phyloP scores from a whole-genome alignment of 2,329 filamentous ascomycete genomes.

The Alternaria angustiovoidea region DNA sequence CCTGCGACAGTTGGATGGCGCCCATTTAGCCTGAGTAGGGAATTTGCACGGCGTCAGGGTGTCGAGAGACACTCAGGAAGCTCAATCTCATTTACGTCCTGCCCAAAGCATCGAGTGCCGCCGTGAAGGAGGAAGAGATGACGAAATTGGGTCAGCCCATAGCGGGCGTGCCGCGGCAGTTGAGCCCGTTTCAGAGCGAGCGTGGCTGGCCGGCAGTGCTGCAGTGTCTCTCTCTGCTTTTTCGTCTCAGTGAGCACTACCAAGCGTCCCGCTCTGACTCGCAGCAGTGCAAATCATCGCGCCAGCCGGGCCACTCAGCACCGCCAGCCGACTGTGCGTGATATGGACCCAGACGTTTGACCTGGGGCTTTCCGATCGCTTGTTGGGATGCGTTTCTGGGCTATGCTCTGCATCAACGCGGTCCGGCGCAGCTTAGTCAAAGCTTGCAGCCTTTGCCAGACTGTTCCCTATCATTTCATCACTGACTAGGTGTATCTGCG shows the following conservation, averaged over 20 bases:
- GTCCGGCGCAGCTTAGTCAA: conserved; percentile 37
- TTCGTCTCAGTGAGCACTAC: conserved; percentile 18
- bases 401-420: conserved; percentile 12
- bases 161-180: conserved; percentile 35
- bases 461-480: conserved; percentile 39
- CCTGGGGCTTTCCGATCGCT: conserved; percentile 36
- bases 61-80: conserved; percentile 19
- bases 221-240: conserved; percentile 24
- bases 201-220: conserved; percentile 35
- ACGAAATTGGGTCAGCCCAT: conserved; percentile 24
- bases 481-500: conserved; percentile 26
- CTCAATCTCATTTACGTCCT: conserved; percentile 29
- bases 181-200: conserved; percentile 41
- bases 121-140: conserved; percentile 38
- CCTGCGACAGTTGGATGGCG: conserved; percentile 36
- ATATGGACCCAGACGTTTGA: conserved; percentile 34
- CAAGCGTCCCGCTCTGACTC: conserved; percentile 36
- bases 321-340: conserved; percentile 16
- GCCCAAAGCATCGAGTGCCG: conserved; percentile 41
- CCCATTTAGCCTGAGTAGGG: conserved; percentile 50
- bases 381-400: conserved; percentile 28
- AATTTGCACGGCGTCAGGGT: conserved; percentile 20
- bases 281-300: conserved; percentile 47
- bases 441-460: conserved; percentile 17
- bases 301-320: conserved; percentile 42